Evolutionary conservation across 2,329 filamentous ascomycete genomes (phyloP).

Genomic region (Aspergillus sojae): DNA sequence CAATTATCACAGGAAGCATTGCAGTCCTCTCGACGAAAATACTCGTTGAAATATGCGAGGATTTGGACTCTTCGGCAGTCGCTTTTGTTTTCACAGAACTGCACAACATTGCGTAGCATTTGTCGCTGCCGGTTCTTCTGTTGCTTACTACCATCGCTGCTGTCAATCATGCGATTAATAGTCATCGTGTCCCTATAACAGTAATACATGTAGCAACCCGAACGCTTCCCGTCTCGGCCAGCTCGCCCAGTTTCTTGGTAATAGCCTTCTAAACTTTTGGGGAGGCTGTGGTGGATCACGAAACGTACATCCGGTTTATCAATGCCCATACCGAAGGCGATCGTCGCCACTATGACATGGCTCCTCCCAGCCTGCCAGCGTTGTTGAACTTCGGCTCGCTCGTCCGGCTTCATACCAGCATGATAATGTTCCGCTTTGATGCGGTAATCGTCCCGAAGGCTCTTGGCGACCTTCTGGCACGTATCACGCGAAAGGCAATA

Average conservation of each 20-base stretch:
- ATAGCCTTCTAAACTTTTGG: slow-evolving; percentile 95
- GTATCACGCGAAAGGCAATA: slow-evolving; percentile 86
- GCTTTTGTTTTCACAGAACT: slow-evolving; percentile 85
- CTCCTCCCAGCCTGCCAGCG: slow-evolving; percentile 78
- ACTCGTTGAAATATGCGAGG: slow-evolving; percentile 90
- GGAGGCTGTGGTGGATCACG: slow-evolving; percentile 89
- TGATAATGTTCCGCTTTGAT: slow-evolving; percentile 86
- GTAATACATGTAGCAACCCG: slow-evolving; percentile 89
- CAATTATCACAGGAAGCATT: slow-evolving; percentile 86
- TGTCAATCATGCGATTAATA: slow-evolving; percentile 78
- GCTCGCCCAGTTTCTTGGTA: slow-evolving; percentile 98
- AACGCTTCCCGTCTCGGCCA: slow-evolving; percentile 83
- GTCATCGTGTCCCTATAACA: slow-evolving; percentile 74
- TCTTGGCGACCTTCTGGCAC: slow-evolving; percentile 76
- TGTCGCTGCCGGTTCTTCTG: slow-evolving; percentile 82
- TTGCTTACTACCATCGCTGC: slow-evolving; percentile 73
- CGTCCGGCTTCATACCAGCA: slow-evolving; percentile 69
- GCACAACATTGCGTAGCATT: slow-evolving; percentile 83
- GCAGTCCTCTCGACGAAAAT: slow-evolving; percentile 73
- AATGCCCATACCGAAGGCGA: slow-evolving; percentile 99
- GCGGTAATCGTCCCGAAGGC: slow-evolving; percentile 61
- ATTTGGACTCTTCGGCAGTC: slow-evolving; percentile 89
- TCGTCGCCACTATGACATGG: slow-evolving; percentile 94
- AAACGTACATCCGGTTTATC: slow-evolving; percentile 97
- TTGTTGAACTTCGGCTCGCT: slow-evolving; percentile 72